phyloP scores from a whole-genome alignment of 2,329 filamentous ascomycete genomes.

The Stylonectria norvegica region DNA sequence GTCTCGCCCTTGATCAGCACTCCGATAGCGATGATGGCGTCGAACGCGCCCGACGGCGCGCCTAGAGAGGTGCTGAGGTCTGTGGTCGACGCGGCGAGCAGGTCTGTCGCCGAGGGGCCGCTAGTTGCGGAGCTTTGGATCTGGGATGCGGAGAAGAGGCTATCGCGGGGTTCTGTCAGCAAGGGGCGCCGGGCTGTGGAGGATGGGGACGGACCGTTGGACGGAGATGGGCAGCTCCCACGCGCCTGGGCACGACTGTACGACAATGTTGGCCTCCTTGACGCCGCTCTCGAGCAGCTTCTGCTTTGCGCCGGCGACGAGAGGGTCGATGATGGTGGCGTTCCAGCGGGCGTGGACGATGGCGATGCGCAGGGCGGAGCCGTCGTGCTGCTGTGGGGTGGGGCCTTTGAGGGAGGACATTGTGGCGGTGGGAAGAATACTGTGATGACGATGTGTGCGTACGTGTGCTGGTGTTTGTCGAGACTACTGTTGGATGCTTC shows the following conservation, averaged over 20 bases:
- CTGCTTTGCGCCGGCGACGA: slow-evolving; percentile 76
- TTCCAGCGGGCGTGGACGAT: slow-evolving; percentile 99
- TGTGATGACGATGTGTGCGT: no score
- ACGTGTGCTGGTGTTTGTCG: no score
- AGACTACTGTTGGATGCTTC: no score
- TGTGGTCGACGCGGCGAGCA: slow-evolving; percentile 66
- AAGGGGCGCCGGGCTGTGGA: slow-evolving; percentile 7
- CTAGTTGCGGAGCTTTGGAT: slow-evolving; percentile 69
- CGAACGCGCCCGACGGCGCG: slow-evolving; percentile 64
- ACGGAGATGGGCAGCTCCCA: slow-evolving; percentile 93
- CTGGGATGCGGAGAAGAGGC: slow-evolving; percentile 81
- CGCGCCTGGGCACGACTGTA: slow-evolving; percentile 86
- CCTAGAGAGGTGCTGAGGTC: slow-evolving; percentile 60
- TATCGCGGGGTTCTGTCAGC: slow-evolving; percentile 33
- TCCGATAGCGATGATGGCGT: slow-evolving; percentile 91
- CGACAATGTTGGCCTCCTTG: slow-evolving; percentile 79
- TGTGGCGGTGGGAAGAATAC: not conserved
- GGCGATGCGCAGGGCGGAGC: slow-evolving; percentile 77
- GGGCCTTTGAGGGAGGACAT: slow-evolving; percentile 54
- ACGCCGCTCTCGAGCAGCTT: slow-evolving; percentile 78
- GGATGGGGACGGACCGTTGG: slow-evolving; percentile 60
- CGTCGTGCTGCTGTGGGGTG: slow-evolving; percentile 58
- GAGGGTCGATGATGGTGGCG: slow-evolving; percentile 76
- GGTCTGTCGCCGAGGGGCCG: slow-evolving; percentile 67
- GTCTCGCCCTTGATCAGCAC: slow-evolving; percentile 98